Evolutionary conservation across 805 yeast species (phyloP).

Genomic region (Wickerhamomyces bovis): DNA sequence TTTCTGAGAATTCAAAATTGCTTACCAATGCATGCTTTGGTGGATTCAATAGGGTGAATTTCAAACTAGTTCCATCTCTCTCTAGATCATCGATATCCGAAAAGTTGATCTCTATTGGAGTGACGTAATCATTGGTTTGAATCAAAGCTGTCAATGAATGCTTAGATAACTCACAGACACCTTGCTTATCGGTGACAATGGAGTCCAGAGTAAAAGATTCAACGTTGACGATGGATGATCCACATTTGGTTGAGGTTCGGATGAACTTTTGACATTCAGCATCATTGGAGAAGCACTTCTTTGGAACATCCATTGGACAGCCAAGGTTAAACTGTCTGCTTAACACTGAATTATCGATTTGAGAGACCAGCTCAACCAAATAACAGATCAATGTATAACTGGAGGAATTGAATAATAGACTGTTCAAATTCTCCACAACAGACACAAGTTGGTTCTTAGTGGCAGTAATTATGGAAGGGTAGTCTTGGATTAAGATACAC

Average conservation of each 20-base stretch:
- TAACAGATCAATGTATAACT: slow-evolving; percentile 17
- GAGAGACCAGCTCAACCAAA: slow-evolving; percentile 19
- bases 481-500: slow-evolving; percentile 22
- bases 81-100: slow-evolving; percentile 3
- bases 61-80: not conserved
- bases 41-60: slow-evolving; percentile 3
- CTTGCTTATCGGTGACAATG: slow-evolving; percentile 2
- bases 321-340: slow-evolving; percentile 1
- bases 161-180: slow-evolving; percentile 13
- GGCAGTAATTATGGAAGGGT: slow-evolving; percentile 3
- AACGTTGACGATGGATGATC: slow-evolving; percentile 7
- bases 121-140: slow-evolving; percentile 13
- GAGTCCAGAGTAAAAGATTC: slow-evolving; percentile 6
- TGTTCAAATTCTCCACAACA: not conserved
- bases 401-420: slow-evolving; percentile 6
- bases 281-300: slow-evolving; percentile 17
- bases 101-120: slow-evolving; percentile 18
- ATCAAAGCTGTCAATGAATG: slow-evolving; percentile 9
- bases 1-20: not conserved
- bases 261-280: slow-evolving; percentile 12
- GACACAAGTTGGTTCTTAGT: not conserved
- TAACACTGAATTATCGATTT: slow-evolving; percentile 4
- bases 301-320: not conserved
- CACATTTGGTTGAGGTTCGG: not conserved
- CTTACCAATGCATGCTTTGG: slow-evolving; percentile 12